These are phyloP conservation scores for Dacryopinax primogenitus DNA, from an alignment of 768 basidiomycete species.

Conservation along the genomic window DNA sequence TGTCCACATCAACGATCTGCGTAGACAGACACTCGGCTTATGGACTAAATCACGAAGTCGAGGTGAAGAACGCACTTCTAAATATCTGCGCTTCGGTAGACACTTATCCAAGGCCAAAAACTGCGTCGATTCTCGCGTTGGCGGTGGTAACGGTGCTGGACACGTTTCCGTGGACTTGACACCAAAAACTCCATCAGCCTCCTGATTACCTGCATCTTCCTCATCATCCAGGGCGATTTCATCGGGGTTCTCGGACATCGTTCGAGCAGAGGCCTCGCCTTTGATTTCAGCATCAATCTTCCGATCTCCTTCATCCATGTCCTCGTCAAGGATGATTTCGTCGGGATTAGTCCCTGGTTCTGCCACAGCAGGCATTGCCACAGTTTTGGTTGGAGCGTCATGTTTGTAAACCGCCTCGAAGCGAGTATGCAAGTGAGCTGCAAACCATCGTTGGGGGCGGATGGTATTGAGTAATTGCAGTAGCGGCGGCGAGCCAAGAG, in stretches of 20 bases:
- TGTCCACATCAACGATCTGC: constrained; percentile 58
- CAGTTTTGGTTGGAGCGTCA: not conserved
- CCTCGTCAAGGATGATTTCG: constrained; percentile 37
- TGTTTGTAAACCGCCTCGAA: constrained; percentile 51
- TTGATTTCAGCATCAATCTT: constrained; percentile 19
- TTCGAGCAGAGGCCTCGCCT: constrained; percentile 10
- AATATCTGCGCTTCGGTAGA: constrained; percentile 52
- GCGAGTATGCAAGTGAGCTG: constrained; percentile 79
- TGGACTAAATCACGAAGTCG: not conserved
- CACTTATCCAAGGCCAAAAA: constrained; percentile 93
- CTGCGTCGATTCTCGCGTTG: constrained; percentile 37
- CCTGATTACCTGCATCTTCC: too few relatives aligned
- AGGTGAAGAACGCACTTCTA: constrained; percentile 45
- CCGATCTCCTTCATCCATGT: constrained; percentile 28
- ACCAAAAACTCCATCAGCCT: too few relatives aligned
- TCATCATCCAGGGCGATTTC: constrained; percentile 37
- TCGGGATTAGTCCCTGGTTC: constrained; percentile 33
- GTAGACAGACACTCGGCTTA: not conserved
- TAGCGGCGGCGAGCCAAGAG: constrained; percentile 76
- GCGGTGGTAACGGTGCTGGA: constrained; percentile 19
- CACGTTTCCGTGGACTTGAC: too few relatives aligned
- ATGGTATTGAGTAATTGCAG: constrained; percentile 61
- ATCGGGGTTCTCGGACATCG: constrained; percentile 32
- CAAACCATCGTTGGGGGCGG: constrained; percentile 79
- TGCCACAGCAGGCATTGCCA: not conserved